Base-by-base conservation (phyloP, 768 basidiomycete genomes). In the Pleurotus ostreatus region DNA sequence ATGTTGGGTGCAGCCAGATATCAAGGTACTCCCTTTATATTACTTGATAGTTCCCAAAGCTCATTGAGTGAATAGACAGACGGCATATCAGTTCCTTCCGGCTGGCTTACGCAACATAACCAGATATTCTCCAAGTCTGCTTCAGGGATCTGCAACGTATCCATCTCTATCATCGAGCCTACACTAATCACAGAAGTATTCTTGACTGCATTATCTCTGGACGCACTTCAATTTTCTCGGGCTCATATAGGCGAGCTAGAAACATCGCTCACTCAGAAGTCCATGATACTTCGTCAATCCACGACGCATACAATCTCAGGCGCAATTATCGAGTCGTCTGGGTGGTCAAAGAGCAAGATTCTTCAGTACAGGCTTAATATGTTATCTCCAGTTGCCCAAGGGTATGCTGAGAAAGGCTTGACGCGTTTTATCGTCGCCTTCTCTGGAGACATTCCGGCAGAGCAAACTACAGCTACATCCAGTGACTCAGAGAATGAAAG, bases 361-460 rank as follows among this genome's bases (percentile, higher is more conserved):
- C 39, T 66, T 59, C 55, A 65, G 60, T 86, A 80, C 58, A 74
- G 71, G 44, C 66, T 90, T 23, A 78, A 82, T 52, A 78, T 90
- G 74, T 61, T 82, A 3, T 80, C 87, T 57, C 91, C 93, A 8
- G 84, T 86, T 20, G 70, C 77, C n/a, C 92, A 94, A 71, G 93
- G 93, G 26, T 71, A 76, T 59, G 74, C 79, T 12, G 65, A 72
- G 37, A 68, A 68, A 26, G 76, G 75, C 11, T 55, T 60, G 16
- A 92, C 91, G 0, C 75, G 70, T 46, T 69, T 92, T 49, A 71
- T 85, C 49, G 64, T 88, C 12, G 68, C 78, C 1, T 70, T 71
- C 22, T 66, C 66, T 18, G 61, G 70, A 55, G 48, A 37, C 6
- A 47, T 45, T 11, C n/a, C 16, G 38, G 56, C 57, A 52, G 30